Evolutionary conservation across 345 rosid species (phyloP), one percentile per base, ranked within the genome.

Genomic region (Melastoma malabathricum): DNA sequence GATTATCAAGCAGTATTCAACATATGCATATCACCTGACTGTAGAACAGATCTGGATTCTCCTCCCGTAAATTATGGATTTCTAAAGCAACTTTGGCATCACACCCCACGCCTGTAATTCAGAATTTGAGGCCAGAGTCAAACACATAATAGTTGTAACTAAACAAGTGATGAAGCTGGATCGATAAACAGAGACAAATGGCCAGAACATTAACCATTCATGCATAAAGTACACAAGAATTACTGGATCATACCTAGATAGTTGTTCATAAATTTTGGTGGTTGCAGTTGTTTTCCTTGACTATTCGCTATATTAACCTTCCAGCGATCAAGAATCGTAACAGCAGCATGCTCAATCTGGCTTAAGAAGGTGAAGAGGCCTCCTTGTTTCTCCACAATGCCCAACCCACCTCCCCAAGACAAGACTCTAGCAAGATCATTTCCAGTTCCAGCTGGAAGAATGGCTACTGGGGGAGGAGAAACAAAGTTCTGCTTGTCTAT

Each of bases 401-500:
- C 79, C 74, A 88, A 70, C 52, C 97, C 97, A 55, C 86, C 81
- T 53, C 92, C 95, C 95, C 95, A 88, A 27, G 77, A 75, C 52
- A 88, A 72, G 50, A 84, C 89, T 64, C 92, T 82, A 57, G 97
- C 84, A 50, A 88, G 75, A 77, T 88, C 97, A 78, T 88, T 88
- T 66, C 97, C 97, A n/a, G 92, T 88, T 65, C 97, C 97, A 54
- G 94, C 89, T 47, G 97, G 92, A 25, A 88, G 84, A 65, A 84
- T 80, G 56, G 97, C 95, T 50, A 88, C 86, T 14, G 97, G 92
- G 58, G 97, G 95, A 65, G 97, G 95, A 62, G 97, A 88, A 52
- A 78, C 83, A 74, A 76, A 88, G 66, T 75, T 82, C 54, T 78
- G 89, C 59, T 77, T 88, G 58, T 88, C 97, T 68, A 88, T 82